Percentiles rank a stretch among this genome's conserved stretches.
Conservation (phyloP, 306 rosid species). For the Sesbania bispinosa region DNA sequence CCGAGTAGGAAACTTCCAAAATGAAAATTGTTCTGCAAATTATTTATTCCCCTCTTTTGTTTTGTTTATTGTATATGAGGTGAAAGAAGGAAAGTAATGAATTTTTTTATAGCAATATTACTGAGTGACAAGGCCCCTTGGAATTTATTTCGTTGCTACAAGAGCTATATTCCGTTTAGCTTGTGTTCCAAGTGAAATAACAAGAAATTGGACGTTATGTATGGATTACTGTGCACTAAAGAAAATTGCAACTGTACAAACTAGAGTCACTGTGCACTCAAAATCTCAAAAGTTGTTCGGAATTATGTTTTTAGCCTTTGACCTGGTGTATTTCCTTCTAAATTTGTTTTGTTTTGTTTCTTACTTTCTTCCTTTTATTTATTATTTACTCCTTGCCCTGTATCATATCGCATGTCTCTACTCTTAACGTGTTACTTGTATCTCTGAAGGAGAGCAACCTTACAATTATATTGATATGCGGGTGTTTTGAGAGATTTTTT, state of each 20-base stretch:
- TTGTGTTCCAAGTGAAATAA: not conserved
- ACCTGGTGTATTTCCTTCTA: not conserved
- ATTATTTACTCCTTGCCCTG: too few relatives aligned
- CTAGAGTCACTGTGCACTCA: not conserved
- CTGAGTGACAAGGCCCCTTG: slow-evolving; percentile 1
- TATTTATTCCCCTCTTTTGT: not conserved
- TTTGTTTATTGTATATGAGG: slow-evolving; percentile 2
- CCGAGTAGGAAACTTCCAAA: not conserved
- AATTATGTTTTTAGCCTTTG: not conserved
- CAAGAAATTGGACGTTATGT: not conserved
- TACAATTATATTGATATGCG: too few relatives aligned
- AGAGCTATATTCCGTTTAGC: not conserved
- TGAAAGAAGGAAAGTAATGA: slow-evolving; percentile 14
- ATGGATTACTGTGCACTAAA: not conserved
- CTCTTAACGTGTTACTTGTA: too few relatives aligned
- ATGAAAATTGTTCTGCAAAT: not conserved
- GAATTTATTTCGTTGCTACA: not conserved
- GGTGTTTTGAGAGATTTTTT: not conserved
- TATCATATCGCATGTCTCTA: too few relatives aligned
- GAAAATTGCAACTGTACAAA: not conserved
- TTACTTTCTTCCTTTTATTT: too few relatives aligned
- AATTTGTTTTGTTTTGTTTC: too few relatives aligned
- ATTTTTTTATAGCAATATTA: slow-evolving; percentile 3
- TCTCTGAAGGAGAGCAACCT: too few relatives aligned
- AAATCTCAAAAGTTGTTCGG: not conserved